phyloP scores from a whole-genome alignment of 768 basidiomycete species.

The Cubamyces sp. region DNA sequence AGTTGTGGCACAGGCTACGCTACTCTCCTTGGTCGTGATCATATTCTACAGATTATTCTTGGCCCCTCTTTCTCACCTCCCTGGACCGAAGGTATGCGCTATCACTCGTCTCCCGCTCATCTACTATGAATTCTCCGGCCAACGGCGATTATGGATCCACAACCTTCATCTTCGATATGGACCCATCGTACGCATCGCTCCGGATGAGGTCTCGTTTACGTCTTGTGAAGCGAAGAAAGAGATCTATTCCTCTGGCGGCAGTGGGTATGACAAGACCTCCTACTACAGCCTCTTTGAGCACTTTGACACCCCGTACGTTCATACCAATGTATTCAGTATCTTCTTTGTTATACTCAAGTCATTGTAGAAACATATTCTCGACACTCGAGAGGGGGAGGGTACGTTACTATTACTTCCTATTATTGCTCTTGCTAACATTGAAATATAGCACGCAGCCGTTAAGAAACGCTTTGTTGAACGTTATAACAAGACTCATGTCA shows the following conservation, averaged over 20 bases:
- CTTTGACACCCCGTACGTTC: slow-evolving; percentile 23
- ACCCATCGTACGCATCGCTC: slow-evolving; percentile 26
- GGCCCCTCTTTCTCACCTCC: slow-evolving; percentile 21
- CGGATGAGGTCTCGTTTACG: slow-evolving; percentile 30
- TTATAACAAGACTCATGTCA: slow-evolving; percentile 27
- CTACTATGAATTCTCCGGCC: slow-evolving; percentile 27
- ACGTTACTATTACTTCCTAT: not conserved
- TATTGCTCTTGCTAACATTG: not conserved
- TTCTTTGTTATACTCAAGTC: not conserved
- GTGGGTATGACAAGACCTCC: slow-evolving; percentile 27
- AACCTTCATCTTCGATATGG: slow-evolving; percentile 26
- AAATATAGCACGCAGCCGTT: slow-evolving; percentile 18
- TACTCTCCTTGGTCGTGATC: not conserved
- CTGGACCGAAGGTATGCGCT: slow-evolving; percentile 24
- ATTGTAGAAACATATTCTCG: slow-evolving; percentile 29
- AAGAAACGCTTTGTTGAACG: slow-evolving; percentile 28
- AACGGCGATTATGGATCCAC: slow-evolving; percentile 26
- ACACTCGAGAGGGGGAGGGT: slow-evolving; percentile 19
- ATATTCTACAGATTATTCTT: slow-evolving; percentile 14
- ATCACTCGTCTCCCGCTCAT: slow-evolving; percentile 24
- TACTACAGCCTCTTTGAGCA: slow-evolving; percentile 25
- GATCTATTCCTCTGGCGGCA: slow-evolving; percentile 29
- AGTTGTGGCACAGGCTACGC: too few relatives aligned
- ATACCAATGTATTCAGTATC: not conserved
- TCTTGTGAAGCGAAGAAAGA: slow-evolving; percentile 28